phyloP scores from a whole-genome alignment of 2,329 filamentous ascomycete genomes.

The Cadophora sp. region DNA sequence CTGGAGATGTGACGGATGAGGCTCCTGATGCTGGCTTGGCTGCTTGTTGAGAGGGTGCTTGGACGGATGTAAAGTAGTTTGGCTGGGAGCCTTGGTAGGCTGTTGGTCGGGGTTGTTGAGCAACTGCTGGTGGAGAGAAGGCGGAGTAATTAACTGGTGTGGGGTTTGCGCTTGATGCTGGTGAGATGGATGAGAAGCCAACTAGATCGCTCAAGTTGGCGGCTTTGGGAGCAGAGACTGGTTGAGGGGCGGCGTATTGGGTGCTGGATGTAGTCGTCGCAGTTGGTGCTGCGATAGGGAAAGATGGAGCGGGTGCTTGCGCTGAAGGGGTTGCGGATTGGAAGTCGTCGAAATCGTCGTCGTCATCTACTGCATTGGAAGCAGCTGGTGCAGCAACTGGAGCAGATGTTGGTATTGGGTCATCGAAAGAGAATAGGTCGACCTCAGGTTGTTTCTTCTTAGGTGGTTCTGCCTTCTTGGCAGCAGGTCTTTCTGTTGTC shows the following conservation, averaged over 20 bases:
- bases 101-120: conserved; percentile 54
- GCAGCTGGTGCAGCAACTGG: conserved; percentile 51
- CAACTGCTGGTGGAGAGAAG: conserved; percentile 58
- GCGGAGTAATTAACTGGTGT: conserved; percentile 69
- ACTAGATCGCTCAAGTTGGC: conserved; percentile 82
- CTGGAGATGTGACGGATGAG: conserved; percentile 53
- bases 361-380: conserved; percentile 57
- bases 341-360: conserved; percentile 97
- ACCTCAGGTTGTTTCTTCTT: conserved; percentile 90
- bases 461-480: conserved; percentile 71
- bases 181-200: conserved; percentile 81
- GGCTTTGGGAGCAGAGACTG: conserved; percentile 82
- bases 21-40: conserved; percentile 41
- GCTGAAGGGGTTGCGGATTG: conserved; percentile 77
- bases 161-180: conserved; percentile 64
- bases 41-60: conserved; percentile 48
- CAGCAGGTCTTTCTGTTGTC: conserved; percentile 50
- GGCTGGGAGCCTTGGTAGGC: conserved; percentile 80
- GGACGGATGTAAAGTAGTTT: conserved; percentile 94
- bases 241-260: conserved; percentile 82
- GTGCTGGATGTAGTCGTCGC: conserved; percentile 62
- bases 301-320: conserved; percentile 52
- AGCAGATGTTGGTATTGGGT: conserved; percentile 60
- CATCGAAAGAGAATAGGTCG: conserved; percentile 93
- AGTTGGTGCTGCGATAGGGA: conserved; percentile 51